Conservation (phyloP, 1,139 yeast species). For the Geotrichum histeridarum region DNA sequence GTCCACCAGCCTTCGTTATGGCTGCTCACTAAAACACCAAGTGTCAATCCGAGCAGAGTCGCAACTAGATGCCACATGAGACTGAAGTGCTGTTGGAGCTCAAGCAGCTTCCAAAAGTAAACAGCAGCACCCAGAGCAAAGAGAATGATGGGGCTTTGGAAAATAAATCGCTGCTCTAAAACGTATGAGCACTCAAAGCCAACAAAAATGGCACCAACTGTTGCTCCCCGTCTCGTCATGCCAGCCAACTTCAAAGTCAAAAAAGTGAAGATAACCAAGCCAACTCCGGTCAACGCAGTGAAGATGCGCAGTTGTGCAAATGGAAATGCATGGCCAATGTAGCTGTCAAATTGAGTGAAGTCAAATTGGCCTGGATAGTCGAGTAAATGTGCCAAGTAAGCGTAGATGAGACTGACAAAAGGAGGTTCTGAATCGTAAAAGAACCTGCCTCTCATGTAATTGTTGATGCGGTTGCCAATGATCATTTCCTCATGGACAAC, state of each 20-base stretch:
- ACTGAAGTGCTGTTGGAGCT: constrained; percentile 39
- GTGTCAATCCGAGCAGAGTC: constrained; percentile 44
- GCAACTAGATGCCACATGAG: constrained; percentile 45
- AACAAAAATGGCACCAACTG: constrained; percentile 45
- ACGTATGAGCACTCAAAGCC: constrained; percentile 52
- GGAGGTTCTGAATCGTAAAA: constrained; percentile 64
- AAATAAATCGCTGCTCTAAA: constrained; percentile 47
- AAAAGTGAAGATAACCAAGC: constrained; percentile 46
- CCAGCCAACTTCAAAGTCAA: constrained; percentile 47
- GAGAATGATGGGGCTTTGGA: constrained; percentile 50
- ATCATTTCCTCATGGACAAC: constrained; percentile 58
- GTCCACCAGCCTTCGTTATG: constrained; percentile 54
- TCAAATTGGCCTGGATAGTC: constrained; percentile 47
- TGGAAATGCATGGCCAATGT: constrained; percentile 35
- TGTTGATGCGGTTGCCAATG: constrained; percentile 50
- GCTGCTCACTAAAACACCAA: constrained; percentile 52
- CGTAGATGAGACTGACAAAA: constrained; percentile 47
- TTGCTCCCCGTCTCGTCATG: constrained; percentile 43
- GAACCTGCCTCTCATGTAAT: constrained; percentile 49
- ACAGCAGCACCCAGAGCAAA: constrained; percentile 45
- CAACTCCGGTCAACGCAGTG: constrained; percentile 50
- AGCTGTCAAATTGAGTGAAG: constrained; percentile 35
- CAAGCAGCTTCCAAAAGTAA: constrained; percentile 44
- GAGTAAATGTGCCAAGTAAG: constrained; percentile 40
- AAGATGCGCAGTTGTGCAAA: constrained; percentile 48